phyloP scores from a whole-genome alignment of 148 eudicot species.

The Chenopodium berlandieri region DNA sequence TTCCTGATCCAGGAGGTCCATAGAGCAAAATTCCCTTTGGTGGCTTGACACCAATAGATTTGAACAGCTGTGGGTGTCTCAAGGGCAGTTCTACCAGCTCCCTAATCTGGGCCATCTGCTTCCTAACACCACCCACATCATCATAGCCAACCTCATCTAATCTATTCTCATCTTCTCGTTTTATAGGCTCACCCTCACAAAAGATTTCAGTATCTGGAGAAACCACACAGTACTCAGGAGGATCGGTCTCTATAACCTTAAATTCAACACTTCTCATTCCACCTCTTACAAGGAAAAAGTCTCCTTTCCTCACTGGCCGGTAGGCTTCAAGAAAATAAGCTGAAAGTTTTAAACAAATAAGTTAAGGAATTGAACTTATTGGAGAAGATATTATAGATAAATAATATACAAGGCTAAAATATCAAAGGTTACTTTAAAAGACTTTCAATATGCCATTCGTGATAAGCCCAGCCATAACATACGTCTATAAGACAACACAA shows the following conservation, averaged over 20 bases:
- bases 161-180: constrained; percentile 42
- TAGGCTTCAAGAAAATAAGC: constrained; percentile 41
- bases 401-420: no score
- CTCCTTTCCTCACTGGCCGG: constrained; percentile 48
- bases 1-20: constrained; percentile 50
- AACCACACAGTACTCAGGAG: constrained; percentile 46
- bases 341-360: not conserved
- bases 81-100: constrained; percentile 44
- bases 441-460: no score
- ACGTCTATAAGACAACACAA: no score
- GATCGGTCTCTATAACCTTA: constrained; percentile 47
- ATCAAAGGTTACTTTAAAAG: no score
- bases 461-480: no score
- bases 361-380: not conserved
- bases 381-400: not conserved
- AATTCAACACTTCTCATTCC: constrained; percentile 51
- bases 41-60: constrained; percentile 45
- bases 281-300: constrained; percentile 41
- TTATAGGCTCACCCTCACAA: constrained; percentile 50
- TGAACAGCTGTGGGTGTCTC: constrained; percentile 45
- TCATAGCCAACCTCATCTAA: constrained; percentile 50
- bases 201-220: constrained; percentile 44
- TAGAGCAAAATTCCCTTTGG: constrained; percentile 47
- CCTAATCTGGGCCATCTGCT: constrained; percentile 51
- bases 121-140: constrained; percentile 48